Evolutionary conservation across 768 basidiomycete genomes (phyloP), one percentile per base, ranked within the genome.

Genomic region (Leccinum variicolor): DNA sequence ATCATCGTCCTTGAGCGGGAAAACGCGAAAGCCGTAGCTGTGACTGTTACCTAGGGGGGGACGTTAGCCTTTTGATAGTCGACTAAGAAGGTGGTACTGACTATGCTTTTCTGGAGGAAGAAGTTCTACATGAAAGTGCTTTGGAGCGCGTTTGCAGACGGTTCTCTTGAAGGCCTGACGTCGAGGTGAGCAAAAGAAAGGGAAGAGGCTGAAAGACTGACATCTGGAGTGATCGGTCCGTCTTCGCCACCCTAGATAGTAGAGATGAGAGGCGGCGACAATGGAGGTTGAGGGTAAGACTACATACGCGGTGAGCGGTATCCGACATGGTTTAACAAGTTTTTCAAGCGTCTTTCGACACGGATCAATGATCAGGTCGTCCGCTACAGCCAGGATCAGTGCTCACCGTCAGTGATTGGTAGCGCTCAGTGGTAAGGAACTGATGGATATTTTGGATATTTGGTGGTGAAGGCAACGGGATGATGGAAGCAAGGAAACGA

Each of bases 21-120:
- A 75, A 31, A 90, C 77, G 13, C 80, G 81, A 76, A 91, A 79
- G 45, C 87, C 86, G 70, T 84, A 88, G 61, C 78, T 79, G 56
- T 79, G 76, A 51, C 72, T 79, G 50, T 74, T 77, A 23, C 81
- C 87, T 89, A 43, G 6, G 19, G 17, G 6, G 31, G 21, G 39
- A 45, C 13, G 52, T 62, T 34, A 67, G 49, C 51, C 29, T 23
- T 17, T 25, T 17, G 25, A 26, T 5, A 17, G 26, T 15, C 15
- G 50, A 34, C 10, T 8, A 58, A 25, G 26, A 31, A 31, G 31
- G 34, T 54, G 45, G 65, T 67, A 65, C 73, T 58, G 59, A 83
- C 86, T 81, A 49, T 83, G 77, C 64, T 88, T 89, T 41, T 74
- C 73, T 11, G 87, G 82, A 3, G 76, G 70, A 14, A 90, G 76